phyloP scores from a whole-genome alignment of 2,329 filamentous ascomycete species.

The Ceratocystis ficicola region DNA sequence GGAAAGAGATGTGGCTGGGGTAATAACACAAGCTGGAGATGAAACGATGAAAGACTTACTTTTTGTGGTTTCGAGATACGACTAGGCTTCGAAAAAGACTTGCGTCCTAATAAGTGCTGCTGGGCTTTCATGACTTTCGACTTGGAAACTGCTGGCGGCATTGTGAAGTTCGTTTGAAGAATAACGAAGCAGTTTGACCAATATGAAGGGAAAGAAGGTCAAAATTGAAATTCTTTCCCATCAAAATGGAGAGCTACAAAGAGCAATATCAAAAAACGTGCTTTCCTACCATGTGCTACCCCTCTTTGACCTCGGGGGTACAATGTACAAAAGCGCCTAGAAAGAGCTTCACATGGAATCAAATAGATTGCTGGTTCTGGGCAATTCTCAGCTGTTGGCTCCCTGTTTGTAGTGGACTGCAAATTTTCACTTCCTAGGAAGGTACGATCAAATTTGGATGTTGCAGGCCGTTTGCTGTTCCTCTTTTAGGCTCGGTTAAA shows the following conservation, averaged over 20 bases:
- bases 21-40: not conserved
- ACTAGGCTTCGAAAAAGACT: not conserved
- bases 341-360: not conserved
- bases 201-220: not conserved
- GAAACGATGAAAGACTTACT: not conserved
- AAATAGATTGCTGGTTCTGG: not conserved
- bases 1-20: not conserved
- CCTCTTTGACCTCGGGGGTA: not conserved
- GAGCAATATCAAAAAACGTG: not conserved
- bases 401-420: not conserved
- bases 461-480: slow-evolving; percentile 1
- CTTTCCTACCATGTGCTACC: slow-evolving; percentile 1
- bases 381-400: not conserved
- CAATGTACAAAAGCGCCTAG: not conserved
- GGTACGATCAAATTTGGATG: not conserved
- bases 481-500: not conserved
- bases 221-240: not conserved
- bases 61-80: not conserved
- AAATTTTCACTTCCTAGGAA: slow-evolving; percentile 2
- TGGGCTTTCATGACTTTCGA: not conserved
- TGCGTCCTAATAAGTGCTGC: not conserved
- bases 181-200: not conserved
- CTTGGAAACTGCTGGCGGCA: not conserved
- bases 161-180: not conserved
- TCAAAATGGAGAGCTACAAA: not conserved